Evolutionary conservation across 495 filamentous ascomycete species (phyloP), one percentile per base, ranked within the genome.

Genomic region (Parathielavia appendiculata): DNA sequence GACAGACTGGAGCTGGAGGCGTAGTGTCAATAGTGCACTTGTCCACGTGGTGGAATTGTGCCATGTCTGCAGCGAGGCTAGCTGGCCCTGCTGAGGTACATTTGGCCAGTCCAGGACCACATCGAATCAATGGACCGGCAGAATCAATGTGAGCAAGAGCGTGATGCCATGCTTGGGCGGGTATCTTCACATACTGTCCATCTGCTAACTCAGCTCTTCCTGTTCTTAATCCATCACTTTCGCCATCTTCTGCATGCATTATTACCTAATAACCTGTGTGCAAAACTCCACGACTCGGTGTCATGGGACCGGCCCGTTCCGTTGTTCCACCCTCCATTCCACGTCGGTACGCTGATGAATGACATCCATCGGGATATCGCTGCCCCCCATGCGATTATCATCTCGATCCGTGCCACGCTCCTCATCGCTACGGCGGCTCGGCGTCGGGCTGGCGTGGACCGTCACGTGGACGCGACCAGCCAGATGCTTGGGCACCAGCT

Each of bases 331-430:
- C 23, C 39, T 44, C 52, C 52, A 54, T 40, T 44, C 52, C 13
- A 54, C 52, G 36, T 54, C 52, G 8, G 39, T 54, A 10, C 40
- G 52, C 39, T 54, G 52, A 26, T 40, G 52, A n/a, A 54, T 54
- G n/a, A 13, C 40, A 36, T 43, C 40, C 40, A 22, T 36, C 26
- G 39, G 58, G 35, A 26, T 39, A 38, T 56, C 51, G n/a, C 56
- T 52, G 22, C 50, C 51, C 5, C 14, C 43, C 16, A 38, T 41
- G 23, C 39, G 32, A 4, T 30, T 43, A 41, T 53, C 51, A 26
- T 16, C 34, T 22, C 34, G 13, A 48, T 16, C 1, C 22, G n/a
- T 34, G 13, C 7, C 49, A 6, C 30, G 16, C 16, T 34, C 40
- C 12, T 45, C 26, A 20, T 54, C 52, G 30, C 52, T 54, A n/a